Evolutionary conservation across 768 basidiomycete genomes (phyloP).

Genomic region (Cubamyces sp.): DNA sequence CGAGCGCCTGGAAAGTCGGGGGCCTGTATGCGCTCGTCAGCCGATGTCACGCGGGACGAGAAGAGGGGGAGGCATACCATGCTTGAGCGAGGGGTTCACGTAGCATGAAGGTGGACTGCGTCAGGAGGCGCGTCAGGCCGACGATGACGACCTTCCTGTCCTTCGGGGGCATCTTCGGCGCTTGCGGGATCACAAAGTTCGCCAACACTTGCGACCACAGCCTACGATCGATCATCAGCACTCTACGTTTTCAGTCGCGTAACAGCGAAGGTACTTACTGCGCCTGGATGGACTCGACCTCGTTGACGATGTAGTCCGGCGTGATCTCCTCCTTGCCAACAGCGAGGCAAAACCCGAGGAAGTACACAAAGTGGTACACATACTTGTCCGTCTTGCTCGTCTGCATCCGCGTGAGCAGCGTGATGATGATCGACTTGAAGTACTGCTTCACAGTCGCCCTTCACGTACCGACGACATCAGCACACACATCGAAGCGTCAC

Average conservation of each 20-base stretch:
- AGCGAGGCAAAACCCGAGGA: slow-evolving; percentile 77
- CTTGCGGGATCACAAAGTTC: slow-evolving; percentile 80
- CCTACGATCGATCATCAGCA: slow-evolving; percentile 38
- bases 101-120: slow-evolving; percentile 72
- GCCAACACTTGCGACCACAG: slow-evolving; percentile 81
- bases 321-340: slow-evolving; percentile 72
- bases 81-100: slow-evolving; percentile 60
- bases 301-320: slow-evolving; percentile 79
- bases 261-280: too few species aligned
- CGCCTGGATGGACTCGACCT: slow-evolving; percentile 83
- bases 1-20: slow-evolving; percentile 64
- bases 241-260: too few species aligned
- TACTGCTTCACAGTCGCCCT: slow-evolving; percentile 72
- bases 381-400: slow-evolving; percentile 89
- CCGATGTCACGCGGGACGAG: neutral
- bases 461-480: slow-evolving; percentile 4
- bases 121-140: slow-evolving; percentile 79
- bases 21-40: slow-evolving; percentile 56
- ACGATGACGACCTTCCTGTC: slow-evolving; percentile 86
- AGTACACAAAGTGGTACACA: slow-evolving; percentile 79
- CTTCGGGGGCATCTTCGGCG: slow-evolving; percentile 77
- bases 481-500: neutral
- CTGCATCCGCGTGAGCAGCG: slow-evolving; percentile 84
- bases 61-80: slow-evolving; percentile 53
- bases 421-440: slow-evolving; percentile 74